A percentile compares a stretch with the other conserved stretches of the same genome.
These are phyloP conservation scores for Leishmania mexicana DNA, from an alignment of 208 protist species.

Conservation along the genomic window DNA sequence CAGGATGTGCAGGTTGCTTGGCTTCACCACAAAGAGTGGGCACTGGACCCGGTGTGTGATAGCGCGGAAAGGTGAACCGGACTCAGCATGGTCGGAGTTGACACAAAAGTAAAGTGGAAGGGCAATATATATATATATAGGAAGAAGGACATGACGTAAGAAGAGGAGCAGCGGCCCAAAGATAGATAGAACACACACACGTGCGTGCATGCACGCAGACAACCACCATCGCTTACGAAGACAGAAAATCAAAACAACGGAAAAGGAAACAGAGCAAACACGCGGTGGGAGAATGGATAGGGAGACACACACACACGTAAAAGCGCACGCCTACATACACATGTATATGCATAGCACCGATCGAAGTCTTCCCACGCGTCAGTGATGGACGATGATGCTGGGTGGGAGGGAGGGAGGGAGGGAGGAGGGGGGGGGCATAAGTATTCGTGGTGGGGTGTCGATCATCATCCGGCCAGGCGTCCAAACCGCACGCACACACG, in stretches of 20 bases:
- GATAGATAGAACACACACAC: background rate
- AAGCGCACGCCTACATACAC: background rate
- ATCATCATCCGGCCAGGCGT: background rate
- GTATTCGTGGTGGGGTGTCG: background rate
- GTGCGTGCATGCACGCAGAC: background rate
- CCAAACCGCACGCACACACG: background rate
- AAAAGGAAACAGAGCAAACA: background rate
- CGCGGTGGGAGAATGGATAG: slow-evolving; percentile 7
- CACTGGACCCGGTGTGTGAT: background rate
- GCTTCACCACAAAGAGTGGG: background rate
- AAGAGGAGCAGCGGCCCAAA: background rate
- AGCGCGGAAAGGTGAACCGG: background rate
- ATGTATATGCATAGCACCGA: background rate
- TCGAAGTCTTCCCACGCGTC: background rate
- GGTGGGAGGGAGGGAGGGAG: background rate
- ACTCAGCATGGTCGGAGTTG: background rate
- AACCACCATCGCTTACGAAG: background rate
- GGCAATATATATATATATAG: background rate
- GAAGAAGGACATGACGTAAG: background rate
- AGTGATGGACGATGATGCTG: background rate
- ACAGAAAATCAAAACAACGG: background rate
- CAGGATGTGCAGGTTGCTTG: background rate
- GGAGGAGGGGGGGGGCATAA: background rate
- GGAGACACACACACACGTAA: too few relatives aligned
- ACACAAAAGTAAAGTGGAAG: background rate